Evolutionary conservation across 148 eudicot species (phyloP), one percentile per base, ranked within the genome.

Genomic region (Chenopodium formosanum): DNA sequence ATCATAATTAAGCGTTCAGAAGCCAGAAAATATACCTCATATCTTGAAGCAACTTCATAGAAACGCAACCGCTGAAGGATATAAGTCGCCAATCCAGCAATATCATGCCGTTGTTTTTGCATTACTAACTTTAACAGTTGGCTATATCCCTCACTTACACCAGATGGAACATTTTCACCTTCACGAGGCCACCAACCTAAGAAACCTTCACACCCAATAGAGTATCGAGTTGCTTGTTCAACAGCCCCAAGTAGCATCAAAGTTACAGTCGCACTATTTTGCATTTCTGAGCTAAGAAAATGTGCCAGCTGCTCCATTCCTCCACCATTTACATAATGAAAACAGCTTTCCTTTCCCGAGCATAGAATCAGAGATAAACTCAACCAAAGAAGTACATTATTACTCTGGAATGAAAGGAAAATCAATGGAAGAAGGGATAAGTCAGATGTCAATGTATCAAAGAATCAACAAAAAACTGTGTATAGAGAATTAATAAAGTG

Each of bases 121-220:
- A 96, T 75, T 77, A 96, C 82, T 85, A 96, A 86, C 87, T 90
- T 94, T 85, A 96, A 85, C 79, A 96, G 88, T 56, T 89, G 90
- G 88, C 87, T 94, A 86, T 96, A 96, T 79, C 98, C 93, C 83
- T 91, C 94, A 85, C 95, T 94, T 66, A 79, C 82, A 87, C 93
- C 88, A 66, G 91, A 86, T 40, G 99, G 99, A 62, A 94, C 86
- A 56, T 46, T 86, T 77, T 88, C 95, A 83, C 91, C 95, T 83
- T 94, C 98, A 80, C 97, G 93, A 80, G 99, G 97, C 98, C 97
- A 96, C 99, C 99, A 96, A 79, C 97, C 98, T 73, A 96, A 86
- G 75, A 94, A 89, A 77, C 98, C 99, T 89, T 96, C 99, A 88
- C 99, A 96, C 65, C 99, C 99, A 87, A 90, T 84, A 65, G 97